These are phyloP conservation scores for Magnusiomyces sp. DNA, from an alignment of 1,139 yeast genomes.

Conservation along the genomic window DNA sequence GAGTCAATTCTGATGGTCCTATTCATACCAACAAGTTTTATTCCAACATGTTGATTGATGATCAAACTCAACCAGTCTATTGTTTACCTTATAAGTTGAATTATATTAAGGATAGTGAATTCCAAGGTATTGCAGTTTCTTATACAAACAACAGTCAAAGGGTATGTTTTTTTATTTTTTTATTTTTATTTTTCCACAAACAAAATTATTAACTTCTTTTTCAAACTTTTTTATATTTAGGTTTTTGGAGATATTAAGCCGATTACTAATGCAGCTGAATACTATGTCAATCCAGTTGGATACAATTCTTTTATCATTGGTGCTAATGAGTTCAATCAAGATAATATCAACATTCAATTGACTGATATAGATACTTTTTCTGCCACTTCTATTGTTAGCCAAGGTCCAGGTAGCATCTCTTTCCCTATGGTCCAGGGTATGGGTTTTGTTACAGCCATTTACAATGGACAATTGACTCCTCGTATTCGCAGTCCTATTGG, in stretches of 20 bases:
- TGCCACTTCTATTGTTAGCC: constrained; percentile 34
- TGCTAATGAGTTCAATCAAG: constrained; percentile 40
- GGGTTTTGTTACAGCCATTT: constrained; percentile 68
- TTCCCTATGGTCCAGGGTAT: constrained; percentile 57
- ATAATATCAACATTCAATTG: constrained; percentile 41
- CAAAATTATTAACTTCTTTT: constrained; percentile 8
- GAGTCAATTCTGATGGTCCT: constrained; percentile 37
- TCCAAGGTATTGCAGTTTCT: constrained; percentile 52
- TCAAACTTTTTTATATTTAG: constrained; percentile 6
- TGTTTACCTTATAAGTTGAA: constrained; percentile 59
- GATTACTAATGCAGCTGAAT: constrained; percentile 33
- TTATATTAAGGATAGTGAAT: constrained; percentile 36
- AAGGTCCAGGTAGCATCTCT: constrained; percentile 19
- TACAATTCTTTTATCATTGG: constrained; percentile 48
- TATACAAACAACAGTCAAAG: constrained; percentile 44
- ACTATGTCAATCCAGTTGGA: constrained; percentile 48
- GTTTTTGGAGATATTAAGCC: constrained; percentile 30
- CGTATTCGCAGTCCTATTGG: constrained; percentile 48
- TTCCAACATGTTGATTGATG: constrained; percentile 50
- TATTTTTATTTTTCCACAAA: not conserved
- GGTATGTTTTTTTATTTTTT: constrained; percentile 20
- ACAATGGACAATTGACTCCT: constrained; percentile 55
- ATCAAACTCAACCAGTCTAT: constrained; percentile 38
- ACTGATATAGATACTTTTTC: constrained; percentile 45
- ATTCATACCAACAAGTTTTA: constrained; percentile 65